These are phyloP conservation scores for Acer saccharum DNA, from an alignment of 345 rosid species.

Conservation along the genomic window DNA sequence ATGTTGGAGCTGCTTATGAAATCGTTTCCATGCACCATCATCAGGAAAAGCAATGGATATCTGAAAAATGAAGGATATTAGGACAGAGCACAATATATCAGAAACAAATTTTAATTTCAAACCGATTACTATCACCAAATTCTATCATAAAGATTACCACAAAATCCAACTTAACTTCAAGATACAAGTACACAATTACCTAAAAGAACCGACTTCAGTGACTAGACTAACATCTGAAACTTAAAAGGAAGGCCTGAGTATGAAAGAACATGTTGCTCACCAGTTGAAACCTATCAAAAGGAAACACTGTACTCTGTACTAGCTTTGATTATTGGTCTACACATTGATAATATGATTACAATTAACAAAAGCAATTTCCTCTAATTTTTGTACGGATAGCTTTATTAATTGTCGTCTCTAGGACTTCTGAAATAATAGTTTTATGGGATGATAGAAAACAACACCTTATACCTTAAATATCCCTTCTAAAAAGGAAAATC, in stretches of 20 bases:
- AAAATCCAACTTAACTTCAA: background rate
- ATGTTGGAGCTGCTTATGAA: conserved; percentile 96
- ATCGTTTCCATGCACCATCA: conserved; percentile 98
- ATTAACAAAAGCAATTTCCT: background rate
- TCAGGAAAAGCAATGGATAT: conserved; percentile 98
- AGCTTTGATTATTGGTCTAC: too few species aligned
- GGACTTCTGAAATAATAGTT: background rate
- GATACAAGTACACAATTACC: background rate
- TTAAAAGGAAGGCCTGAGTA: background rate
- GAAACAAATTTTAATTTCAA: background rate
- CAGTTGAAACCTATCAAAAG: background rate
- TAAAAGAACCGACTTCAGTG: background rate
- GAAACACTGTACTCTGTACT: too few species aligned
- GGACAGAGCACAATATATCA: background rate
- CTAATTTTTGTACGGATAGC: background rate
- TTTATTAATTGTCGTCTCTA: background rate
- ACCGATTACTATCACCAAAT: background rate
- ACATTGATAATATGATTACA: background rate
- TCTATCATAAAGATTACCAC: background rate
- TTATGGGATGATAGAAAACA: background rate
- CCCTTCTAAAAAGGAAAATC: conserved; percentile 8
- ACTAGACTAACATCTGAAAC: background rate
- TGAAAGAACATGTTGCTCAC: background rate
- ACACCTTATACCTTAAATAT: background rate
- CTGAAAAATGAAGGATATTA: conserved; percentile 45